phyloP scores from a whole-genome alignment of 2,329 filamentous ascomycete species.

The Ophiostoma sp. region DNA sequence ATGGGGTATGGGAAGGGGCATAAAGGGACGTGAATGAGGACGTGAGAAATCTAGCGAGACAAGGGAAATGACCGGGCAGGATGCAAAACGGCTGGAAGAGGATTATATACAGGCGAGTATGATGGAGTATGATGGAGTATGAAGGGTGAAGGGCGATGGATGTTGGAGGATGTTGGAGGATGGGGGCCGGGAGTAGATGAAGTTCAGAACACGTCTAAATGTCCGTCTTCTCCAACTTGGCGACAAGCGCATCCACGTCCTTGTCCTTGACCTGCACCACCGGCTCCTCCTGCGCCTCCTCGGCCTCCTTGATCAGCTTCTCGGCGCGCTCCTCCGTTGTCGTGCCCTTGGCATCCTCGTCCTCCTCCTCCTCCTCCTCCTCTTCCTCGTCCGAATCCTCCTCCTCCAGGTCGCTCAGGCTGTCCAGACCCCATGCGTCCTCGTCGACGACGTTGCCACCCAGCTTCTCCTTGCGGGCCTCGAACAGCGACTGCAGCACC shows the following conservation, averaged over 20 bases:
- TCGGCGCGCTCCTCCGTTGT: slow-evolving; percentile 63
- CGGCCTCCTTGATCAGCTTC: slow-evolving; percentile 67
- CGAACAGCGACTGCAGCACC: slow-evolving; percentile 68
- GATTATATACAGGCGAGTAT: slow-evolving; percentile 3
- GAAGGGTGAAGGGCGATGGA: slow-evolving; percentile 1
- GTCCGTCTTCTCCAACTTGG: slow-evolving; percentile 70
- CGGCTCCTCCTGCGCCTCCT: slow-evolving; percentile 72
- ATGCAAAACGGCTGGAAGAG: slow-evolving; percentile 15
- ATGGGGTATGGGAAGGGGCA: slow-evolving; percentile 5
- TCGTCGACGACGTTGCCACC: slow-evolving; percentile 69
- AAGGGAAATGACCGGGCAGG: neutral
- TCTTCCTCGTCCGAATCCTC: slow-evolving; percentile 70
- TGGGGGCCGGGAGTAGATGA: too few relatives aligned
- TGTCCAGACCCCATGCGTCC: slow-evolving; percentile 81
- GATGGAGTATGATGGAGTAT: neutral
- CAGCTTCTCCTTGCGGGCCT: slow-evolving; percentile 73
- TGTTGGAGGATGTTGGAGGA: neutral
- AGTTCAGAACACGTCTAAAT: slow-evolving; percentile 40
- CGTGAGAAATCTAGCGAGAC: neutral
- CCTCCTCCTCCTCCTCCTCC: slow-evolving; percentile 67
- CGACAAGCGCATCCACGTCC: slow-evolving; percentile 78
- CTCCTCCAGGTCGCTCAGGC: slow-evolving; percentile 81
- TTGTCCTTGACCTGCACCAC: slow-evolving; percentile 70
- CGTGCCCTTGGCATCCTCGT: slow-evolving; percentile 60
- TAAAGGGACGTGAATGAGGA: slow-evolving; percentile 9